Base-by-base conservation (phyloP, 108 stramenopile genomes). In the Skeletonema grethae region DNA sequence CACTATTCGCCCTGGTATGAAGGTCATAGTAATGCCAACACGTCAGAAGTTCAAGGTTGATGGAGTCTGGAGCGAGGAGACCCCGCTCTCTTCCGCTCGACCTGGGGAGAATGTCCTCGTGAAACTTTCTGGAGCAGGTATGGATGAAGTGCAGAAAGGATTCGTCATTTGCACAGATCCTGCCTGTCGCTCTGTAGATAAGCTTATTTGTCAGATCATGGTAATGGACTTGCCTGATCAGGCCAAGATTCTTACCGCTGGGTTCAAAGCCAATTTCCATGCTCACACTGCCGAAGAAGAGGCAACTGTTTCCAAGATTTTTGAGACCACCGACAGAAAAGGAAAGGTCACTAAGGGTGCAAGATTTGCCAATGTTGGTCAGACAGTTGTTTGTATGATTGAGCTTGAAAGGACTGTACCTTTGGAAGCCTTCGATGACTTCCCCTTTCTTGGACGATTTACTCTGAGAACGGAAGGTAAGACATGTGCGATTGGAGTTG, bases 31-130 rank as follows among this genome's bases (percentile, higher is more conserved):
- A 9, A 97, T 98, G 97, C 99, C 99, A 3, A 97, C 96, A 29
- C 82, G 93, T 46, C 84, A 95, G 36, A 32, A 70, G 39, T 94
- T 83, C 77, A 95, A 93, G 81, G 96, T 99, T 7, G 97, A 99
- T 67, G 94, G 75, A n/a, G 89, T 99, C 36, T 97, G 84, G 86
- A 90, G 94, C 36, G 96, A 97, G 69, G 99, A 99, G 70, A 84
- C 84, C 57, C 90, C 95, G 30, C 86, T 95, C n/a, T 60, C 88
- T 5, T 80, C 74, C 50, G 96, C 98, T 15, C 88, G 96, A 79
- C 98, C 99, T 12, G 99, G 99, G n/a, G 99, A 99, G 71, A 99
- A 99, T 84, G 94, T 99, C 24, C 83, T 95, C 13, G 66, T 99
- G 45, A 98, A 98, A 79, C 72, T 99, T 11, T 88, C 75, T 46